phyloP scores from a whole-genome alignment of 2,329 filamentous ascomycete genomes.

The Aspergillus ruber region DNA sequence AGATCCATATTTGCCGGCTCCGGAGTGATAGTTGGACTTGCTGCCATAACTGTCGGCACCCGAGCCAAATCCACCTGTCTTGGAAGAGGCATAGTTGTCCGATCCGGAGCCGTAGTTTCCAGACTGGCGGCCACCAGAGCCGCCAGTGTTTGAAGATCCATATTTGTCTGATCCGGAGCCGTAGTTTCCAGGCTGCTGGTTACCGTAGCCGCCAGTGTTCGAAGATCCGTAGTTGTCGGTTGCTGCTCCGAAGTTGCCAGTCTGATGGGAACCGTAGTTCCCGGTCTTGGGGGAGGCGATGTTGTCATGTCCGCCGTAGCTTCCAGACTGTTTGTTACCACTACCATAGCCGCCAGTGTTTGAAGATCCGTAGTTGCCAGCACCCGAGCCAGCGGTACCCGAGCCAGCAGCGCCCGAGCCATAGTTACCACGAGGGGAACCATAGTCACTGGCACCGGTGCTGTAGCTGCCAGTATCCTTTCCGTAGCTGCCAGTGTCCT shows the following conservation, averaged over 20 bases:
- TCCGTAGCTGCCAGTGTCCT: neutral
- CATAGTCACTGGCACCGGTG: neutral
- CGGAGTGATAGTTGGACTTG: slow-evolving; percentile 1
- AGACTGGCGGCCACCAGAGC: too few relatives aligned
- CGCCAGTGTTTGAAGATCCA: too few relatives aligned
- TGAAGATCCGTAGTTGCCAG: neutral
- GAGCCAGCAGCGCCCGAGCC: slow-evolving; percentile 4
- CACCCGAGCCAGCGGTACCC: neutral
- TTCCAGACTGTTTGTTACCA: neutral
- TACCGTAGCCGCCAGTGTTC: too few relatives aligned
- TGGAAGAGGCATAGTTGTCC: neutral
- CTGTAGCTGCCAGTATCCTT: neutral
- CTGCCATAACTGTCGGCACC: slow-evolving; percentile 4
- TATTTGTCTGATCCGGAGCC: too few relatives aligned
- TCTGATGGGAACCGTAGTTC: too few relatives aligned
- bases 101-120: neutral
- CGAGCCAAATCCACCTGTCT: neutral
- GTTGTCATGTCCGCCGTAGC: slow-evolving; percentile 1
- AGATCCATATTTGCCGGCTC: slow-evolving; percentile 18
- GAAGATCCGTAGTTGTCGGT: too few relatives aligned
- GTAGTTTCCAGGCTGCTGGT: too few relatives aligned
- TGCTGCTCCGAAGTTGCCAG: too few relatives aligned
- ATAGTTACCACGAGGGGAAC: slow-evolving; percentile 1
- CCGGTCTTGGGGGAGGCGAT: too few relatives aligned
- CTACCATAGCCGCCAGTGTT: neutral